phyloP scores from a whole-genome alignment of 1,139 yeast genomes.

The Taphrina populina region DNA sequence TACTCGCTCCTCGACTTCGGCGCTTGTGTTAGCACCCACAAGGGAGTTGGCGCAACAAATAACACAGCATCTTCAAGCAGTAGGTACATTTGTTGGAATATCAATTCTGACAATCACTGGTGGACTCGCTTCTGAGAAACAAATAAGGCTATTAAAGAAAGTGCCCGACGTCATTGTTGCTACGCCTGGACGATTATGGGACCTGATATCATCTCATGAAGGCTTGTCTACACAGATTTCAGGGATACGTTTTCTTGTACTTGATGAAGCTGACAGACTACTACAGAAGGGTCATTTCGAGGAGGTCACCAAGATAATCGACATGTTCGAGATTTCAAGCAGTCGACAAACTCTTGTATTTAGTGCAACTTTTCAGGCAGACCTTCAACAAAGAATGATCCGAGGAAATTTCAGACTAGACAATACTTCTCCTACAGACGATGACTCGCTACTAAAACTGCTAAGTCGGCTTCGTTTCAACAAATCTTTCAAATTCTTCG shows the following conservation, averaged over 20 bases:
- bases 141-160: conserved; percentile 69
- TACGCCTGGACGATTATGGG: conserved; percentile 93
- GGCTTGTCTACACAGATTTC: conserved; percentile 55
- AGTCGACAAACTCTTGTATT: conserved; percentile 90
- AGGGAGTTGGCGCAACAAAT: conserved; percentile 97
- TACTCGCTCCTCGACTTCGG: conserved; percentile 47
- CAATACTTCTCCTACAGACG: conserved; percentile 37
- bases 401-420: conserved; percentile 41
- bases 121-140: conserved; percentile 90
- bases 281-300: conserved; percentile 96
- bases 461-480: conserved; percentile 47
- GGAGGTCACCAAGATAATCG: conserved; percentile 80
- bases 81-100: conserved; percentile 62
- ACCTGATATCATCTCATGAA: conserved; percentile 58
- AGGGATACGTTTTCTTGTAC: conserved; percentile 66
- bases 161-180: conserved; percentile 87
- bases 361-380: conserved; percentile 89
- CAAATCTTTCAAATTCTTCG: conserved; percentile 59
- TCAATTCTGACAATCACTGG: conserved; percentile 85
- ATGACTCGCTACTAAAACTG: conserved; percentile 46
- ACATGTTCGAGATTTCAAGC: conserved; percentile 48
- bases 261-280: conserved; percentile 97
- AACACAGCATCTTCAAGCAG: conserved; percentile 65
- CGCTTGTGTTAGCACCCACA: conserved; percentile 87
- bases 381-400: conserved; percentile 68